A percentile compares a stretch with the other conserved stretches of the same genome.
Evolutionary conservation across 345 rosid genomes (phyloP).

Genomic region (Ricinus communis): DNA sequence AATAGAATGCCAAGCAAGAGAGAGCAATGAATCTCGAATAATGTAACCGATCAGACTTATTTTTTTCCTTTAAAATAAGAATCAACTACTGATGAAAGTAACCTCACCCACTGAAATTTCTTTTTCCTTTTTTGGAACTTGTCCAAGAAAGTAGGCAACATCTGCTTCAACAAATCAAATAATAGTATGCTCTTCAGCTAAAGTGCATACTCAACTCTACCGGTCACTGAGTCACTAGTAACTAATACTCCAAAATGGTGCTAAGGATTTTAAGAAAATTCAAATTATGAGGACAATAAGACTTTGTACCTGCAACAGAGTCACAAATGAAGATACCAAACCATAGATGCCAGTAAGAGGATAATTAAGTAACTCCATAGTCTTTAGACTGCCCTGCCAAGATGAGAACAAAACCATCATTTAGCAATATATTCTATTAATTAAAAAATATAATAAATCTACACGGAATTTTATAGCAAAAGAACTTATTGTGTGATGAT

Average conservation of each 20-base stretch:
- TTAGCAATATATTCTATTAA: slow-evolving; percentile 12
- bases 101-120: background rate
- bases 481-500: background rate
- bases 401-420: slow-evolving; percentile 37
- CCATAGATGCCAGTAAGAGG: slow-evolving; percentile 64
- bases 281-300: background rate
- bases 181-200: background rate
- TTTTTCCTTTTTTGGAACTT: background rate
- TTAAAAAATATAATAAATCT: background rate
- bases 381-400: slow-evolving; percentile 89
- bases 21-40: background rate
- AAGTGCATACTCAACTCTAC: background rate
- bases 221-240: background rate
- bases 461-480: background rate
- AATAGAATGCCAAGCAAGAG: background rate
- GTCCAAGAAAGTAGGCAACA: background rate
- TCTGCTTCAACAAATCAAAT: background rate
- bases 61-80: background rate
- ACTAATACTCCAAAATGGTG: background rate
- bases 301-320: slow-evolving; percentile 62
- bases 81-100: background rate
- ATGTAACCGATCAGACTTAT: background rate
- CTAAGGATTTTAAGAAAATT: background rate
- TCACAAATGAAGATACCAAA: slow-evolving; percentile 79
- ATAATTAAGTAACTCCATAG: slow-evolving; percentile 40